phyloP scores from a whole-genome alignment of 441 rosid genomes.

The Mallotus repandus region DNA sequence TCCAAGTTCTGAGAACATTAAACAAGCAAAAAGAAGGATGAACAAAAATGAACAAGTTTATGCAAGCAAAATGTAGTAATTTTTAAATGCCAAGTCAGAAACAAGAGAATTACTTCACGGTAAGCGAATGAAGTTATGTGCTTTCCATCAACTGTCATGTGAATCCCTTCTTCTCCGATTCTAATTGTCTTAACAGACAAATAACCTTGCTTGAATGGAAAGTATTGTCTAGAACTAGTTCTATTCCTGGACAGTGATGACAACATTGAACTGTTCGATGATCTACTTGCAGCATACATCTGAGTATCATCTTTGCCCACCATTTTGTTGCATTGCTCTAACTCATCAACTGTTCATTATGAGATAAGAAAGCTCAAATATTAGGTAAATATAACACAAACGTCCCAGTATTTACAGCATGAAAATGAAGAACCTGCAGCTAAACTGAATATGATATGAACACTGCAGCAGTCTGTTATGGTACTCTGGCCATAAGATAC shows the following conservation, averaged over 20 bases:
- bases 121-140: slow-evolving; percentile 34
- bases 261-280: slow-evolving; percentile 27
- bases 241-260: slow-evolving; percentile 36
- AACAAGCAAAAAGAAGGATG: slow-evolving; percentile 2
- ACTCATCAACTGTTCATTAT: slow-evolving; percentile 58
- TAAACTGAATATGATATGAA: not conserved
- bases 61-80: slow-evolving; percentile 10
- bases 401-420: not conserved
- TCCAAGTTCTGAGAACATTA: slow-evolving; percentile 48
- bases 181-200: slow-evolving; percentile 69
- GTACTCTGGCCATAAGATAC: slow-evolving; percentile 27
- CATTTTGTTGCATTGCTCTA: slow-evolving; percentile 78
- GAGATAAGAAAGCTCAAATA: not conserved
- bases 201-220: slow-evolving; percentile 48
- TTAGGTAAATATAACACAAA: not conserved
- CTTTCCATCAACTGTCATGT: slow-evolving; percentile 77
- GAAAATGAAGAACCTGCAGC: not conserved
- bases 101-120: slow-evolving; percentile 27
- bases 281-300: not conserved
- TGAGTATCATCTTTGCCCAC: slow-evolving; percentile 58
- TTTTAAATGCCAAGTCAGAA: not conserved
- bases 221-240: slow-evolving; percentile 44
- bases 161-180: slow-evolving; percentile 84
- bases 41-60: not conserved
- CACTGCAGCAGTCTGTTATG: not conserved